These are phyloP conservation scores for Platanthera guangdongensis DNA, from an alignment of 106 monocot genomes.

Conservation along the genomic window DNA sequence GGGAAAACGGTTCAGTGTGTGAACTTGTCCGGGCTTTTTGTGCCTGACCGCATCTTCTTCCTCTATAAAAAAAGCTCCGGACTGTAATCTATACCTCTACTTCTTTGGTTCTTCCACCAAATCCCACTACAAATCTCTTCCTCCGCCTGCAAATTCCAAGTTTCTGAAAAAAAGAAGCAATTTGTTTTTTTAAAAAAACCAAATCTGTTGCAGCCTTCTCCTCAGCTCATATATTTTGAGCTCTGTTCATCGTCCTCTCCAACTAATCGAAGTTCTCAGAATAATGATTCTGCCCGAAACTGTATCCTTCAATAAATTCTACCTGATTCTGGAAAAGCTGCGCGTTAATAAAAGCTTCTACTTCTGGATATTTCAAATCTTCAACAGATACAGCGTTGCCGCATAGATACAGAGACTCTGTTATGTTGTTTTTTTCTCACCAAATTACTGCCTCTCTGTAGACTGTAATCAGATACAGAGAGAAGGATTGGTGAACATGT, in stretches of 20 bases:
- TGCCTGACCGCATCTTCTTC: too few relatives aligned
- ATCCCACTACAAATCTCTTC: background rate
- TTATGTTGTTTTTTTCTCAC: background rate
- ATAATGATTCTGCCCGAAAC: conserved; percentile 36
- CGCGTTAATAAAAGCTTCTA: conserved; percentile 4
- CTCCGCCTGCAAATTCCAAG: background rate
- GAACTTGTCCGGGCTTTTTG: conserved; percentile 1
- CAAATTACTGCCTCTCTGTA: background rate
- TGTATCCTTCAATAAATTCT: conserved; percentile 18
- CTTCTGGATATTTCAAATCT: conserved; percentile 10
- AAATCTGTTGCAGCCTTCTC: background rate
- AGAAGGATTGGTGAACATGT: conserved; percentile 31
- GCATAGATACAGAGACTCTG: conserved; percentile 5
- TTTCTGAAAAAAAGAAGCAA: background rate
- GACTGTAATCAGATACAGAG: background rate
- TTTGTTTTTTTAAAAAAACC: background rate
- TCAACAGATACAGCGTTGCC: conserved; percentile 3
- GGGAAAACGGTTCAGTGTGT: conserved; percentile 1
- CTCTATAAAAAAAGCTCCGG: conserved; percentile 1
- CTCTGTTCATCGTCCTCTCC: background rate
- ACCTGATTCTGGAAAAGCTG: conserved; percentile 21
- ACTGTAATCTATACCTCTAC: background rate
- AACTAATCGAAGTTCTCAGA: conserved; percentile 5
- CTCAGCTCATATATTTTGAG: background rate
- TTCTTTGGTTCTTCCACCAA: background rate